Base-by-base conservation (phyloP, 2,329 filamentous ascomycete species). In the Nectriaceae sp. region DNA sequence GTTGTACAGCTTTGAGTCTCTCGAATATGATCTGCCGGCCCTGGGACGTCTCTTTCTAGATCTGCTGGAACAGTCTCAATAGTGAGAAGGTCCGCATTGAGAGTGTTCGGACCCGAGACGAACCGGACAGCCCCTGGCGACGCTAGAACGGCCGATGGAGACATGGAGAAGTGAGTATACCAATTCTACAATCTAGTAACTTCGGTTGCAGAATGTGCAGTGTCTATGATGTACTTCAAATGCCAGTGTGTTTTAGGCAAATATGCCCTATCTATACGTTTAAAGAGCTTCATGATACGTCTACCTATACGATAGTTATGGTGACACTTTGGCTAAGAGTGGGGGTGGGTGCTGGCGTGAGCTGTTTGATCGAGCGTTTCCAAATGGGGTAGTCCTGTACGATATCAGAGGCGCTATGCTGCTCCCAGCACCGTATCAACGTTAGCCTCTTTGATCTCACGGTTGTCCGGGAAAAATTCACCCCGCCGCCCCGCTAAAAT, bases 361-460 rank as follows among this genome's bases (percentile, higher is more conserved):
- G 26, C 26, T 26, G 26, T 20, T 20, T 16, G 16, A 16, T 19
- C 16, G 4, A 4, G n/a, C 8, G 18, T 42, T 13, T 13, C 40
- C 24, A 2, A 42, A 42, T 31, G 40, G 4, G 24, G 40, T 26
- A 42, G 31, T 33, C 24, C 29, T 33, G 40, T 42, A 42, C 40
- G 40, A 10, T n/a, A n/a, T n/a, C n/a, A n/a, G n/a, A n/a, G n/a
- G n/a, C n/a, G n/a, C n/a, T n/a, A n/a, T n/a, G n/a, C n/a, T n/a
- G n/a, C n/a, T n/a, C n/a, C n/a, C n/a, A n/a, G n/a, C n/a, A n/a
- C n/a, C n/a, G n/a, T n/a, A n/a, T n/a, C n/a, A n/a, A n/a, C n/a
- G n/a, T n/a, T n/a, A n/a, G n/a, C n/a, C n/a, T n/a, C n/a, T n/a
- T n/a, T n/a, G n/a, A n/a, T n/a, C n/a, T n/a, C n/a, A n/a, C n/a